phyloP scores from a whole-genome alignment of 2,329 filamentous ascomycete species.

The Talaromyces funiculosus region DNA sequence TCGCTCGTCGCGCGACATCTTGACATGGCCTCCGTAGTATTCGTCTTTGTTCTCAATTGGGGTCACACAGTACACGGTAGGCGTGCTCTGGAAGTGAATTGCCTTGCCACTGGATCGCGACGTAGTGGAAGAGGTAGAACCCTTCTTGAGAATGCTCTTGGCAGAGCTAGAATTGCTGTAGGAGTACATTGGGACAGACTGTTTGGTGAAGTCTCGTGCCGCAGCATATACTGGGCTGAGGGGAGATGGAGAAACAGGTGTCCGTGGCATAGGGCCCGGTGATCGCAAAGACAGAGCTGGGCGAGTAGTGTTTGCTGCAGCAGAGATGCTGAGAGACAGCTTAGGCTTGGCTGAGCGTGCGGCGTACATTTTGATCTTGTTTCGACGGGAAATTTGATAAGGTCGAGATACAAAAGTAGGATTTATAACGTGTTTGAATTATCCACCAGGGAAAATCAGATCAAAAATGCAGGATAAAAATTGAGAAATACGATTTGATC shows the following conservation, averaged over 20 bases:
- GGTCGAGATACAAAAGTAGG: constrained; percentile 9
- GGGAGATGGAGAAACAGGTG: constrained; percentile 40
- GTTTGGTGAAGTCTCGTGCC: constrained; percentile 29
- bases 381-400: neutral
- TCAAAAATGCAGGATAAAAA: constrained; percentile 5
- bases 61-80: constrained; percentile 43
- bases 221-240: constrained; percentile 34
- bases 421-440: constrained; percentile 14
- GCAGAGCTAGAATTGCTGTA: constrained; percentile 42
- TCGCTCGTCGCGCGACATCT: constrained; percentile 43
- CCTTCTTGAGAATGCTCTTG: constrained; percentile 47
- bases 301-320: constrained; percentile 29
- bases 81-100: constrained; percentile 41
- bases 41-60: constrained; percentile 46
- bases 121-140: constrained; percentile 17
- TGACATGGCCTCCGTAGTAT: constrained; percentile 44
- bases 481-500: constrained; percentile 26
- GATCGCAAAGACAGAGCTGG: constrained; percentile 41
- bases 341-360: constrained; percentile 40
- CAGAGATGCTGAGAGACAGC: constrained; percentile 43
- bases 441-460: constrained; percentile 11
- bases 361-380: constrained; percentile 32
- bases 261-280: constrained; percentile 35
- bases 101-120: constrained; percentile 26
- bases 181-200: constrained; percentile 34